Percentiles rank a stretch among this genome's conserved stretches.
Evolutionary conservation across 1,284 basidiomycete species (phyloP).

Genomic region (Sporisorium graminicola): DNA sequence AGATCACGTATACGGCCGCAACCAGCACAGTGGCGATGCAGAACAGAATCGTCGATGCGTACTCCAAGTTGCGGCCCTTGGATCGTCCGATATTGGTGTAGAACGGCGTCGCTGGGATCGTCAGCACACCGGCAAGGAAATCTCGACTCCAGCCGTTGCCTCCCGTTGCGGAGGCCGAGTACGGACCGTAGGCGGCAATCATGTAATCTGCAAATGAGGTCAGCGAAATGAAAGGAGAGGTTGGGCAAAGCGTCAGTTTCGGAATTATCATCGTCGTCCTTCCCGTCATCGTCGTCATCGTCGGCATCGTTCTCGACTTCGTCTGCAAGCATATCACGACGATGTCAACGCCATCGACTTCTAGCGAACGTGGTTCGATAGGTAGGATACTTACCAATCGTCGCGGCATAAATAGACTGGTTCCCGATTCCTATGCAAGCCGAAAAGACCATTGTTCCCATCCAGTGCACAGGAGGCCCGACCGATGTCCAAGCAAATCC

Average conservation of each 20-base stretch:
- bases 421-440: constrained; percentile 71
- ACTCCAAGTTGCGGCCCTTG: constrained; percentile 64
- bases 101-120: constrained; percentile 71
- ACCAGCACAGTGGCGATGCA: constrained; percentile 70
- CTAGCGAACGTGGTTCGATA: not conserved
- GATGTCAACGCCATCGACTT: not conserved
- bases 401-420: constrained; percentile 63
- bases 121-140: constrained; percentile 71
- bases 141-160: constrained; percentile 68
- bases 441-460: constrained; percentile 71
- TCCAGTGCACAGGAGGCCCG: constrained; percentile 71
- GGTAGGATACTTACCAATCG: constrained; percentile 47
- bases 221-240: not conserved
- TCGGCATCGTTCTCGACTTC: not conserved
- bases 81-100: constrained; percentile 68
- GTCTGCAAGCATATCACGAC: not conserved
- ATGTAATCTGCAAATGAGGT: constrained; percentile 66
- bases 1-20: constrained; percentile 71
- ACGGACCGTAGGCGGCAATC: constrained; percentile 71
- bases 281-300: not conserved
- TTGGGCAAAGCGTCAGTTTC: not conserved
- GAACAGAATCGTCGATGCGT: constrained; percentile 71
- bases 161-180: constrained; percentile 70
- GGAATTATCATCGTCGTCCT: not conserved
- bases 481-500: constrained; percentile 71